Evolutionary conservation across 495 filamentous ascomycete genomes (phyloP).

Genomic region (Aspergillus sparsus): DNA sequence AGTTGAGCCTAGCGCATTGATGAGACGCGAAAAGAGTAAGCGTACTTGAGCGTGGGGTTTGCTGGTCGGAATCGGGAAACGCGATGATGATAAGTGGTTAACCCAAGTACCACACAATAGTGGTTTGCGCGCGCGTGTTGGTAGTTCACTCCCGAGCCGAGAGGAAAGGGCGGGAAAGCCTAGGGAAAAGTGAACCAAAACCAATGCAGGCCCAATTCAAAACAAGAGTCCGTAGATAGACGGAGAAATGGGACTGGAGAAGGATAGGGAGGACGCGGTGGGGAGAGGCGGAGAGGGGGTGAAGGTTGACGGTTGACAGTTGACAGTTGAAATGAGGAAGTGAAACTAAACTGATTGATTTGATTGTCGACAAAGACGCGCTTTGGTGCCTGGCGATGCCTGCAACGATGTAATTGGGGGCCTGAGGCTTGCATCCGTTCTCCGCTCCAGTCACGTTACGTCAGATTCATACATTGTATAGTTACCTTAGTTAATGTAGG

Average conservation of each 20-base stretch:
- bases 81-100: conserved; percentile 20
- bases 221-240: neutral
- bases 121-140: conserved; percentile 15
- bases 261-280: neutral
- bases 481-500: neutral
- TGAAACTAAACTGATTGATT: conserved; percentile 8
- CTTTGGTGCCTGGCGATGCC: conserved; percentile 24
- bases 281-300: conserved; percentile 15
- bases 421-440: conserved; percentile 6
- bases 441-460: neutral
- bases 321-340: conserved; percentile 2
- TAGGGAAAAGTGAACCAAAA: neutral
- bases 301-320: conserved; percentile 11
- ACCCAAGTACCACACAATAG: neutral
- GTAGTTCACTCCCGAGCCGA: neutral
- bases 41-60: conserved; percentile 25
- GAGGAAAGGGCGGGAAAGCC: neutral
- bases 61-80: conserved; percentile 18
- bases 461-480: too few species aligned
- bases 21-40: neutral
- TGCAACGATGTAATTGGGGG: conserved; percentile 2
- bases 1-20: conserved; percentile 9
- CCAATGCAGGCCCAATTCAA: conserved; percentile 5
- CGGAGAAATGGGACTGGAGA: conserved; percentile 17
- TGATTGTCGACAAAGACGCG: conserved; percentile 22